These are phyloP conservation scores for Talaromyces adpressus DNA, from an alignment of 495 filamentous ascomycete genomes.

Conservation along the genomic window DNA sequence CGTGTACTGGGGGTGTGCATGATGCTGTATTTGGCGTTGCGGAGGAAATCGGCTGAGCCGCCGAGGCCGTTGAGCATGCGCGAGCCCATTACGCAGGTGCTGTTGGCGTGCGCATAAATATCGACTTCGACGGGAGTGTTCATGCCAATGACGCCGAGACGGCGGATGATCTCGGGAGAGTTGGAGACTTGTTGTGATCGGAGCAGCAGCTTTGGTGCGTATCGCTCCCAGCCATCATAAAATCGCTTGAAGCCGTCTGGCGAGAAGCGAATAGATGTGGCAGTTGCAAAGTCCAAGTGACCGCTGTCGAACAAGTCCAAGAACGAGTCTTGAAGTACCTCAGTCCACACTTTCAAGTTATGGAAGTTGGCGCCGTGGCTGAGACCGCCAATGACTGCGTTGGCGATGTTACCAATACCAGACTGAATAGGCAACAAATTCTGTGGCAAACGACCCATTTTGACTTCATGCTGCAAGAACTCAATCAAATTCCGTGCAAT, in stretches of 20 bases:
- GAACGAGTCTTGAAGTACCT: conserved; percentile 91
- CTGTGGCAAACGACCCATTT: conserved; percentile 65
- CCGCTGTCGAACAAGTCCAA: conserved; percentile 90
- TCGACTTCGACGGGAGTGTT: conserved; percentile 93
- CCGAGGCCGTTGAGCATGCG: conserved; percentile 91
- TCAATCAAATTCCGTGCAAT: conserved; percentile 82
- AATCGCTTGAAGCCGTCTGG: conserved; percentile 89
- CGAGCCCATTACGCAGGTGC: conserved; percentile 82
- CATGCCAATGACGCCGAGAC: conserved; percentile 87
- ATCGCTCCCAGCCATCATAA: conserved; percentile 78
- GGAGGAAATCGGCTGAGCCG: conserved; percentile 82
- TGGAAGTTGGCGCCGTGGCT: conserved; percentile 73
- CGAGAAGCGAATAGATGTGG: conserved; percentile 86
- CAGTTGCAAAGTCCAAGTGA: conserved; percentile 84
- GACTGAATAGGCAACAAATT: conserved; percentile 81
- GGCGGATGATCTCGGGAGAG: conserved; percentile 88
- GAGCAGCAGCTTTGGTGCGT: conserved; percentile 77
- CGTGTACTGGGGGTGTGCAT: conserved; percentile 86
- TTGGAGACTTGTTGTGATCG: conserved; percentile 85
- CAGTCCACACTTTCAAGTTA: conserved; percentile 88
- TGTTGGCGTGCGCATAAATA: conserved; percentile 92
- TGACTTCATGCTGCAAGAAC: conserved; percentile 78
- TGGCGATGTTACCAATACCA: conserved; percentile 92
- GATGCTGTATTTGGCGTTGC: conserved; percentile 78
- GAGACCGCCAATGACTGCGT: conserved; percentile 83